Evolutionary conservation across 495 filamentous ascomycete species (phyloP), one percentile per base, ranked within the genome.

Genomic region (Xylaria bambusicola): DNA sequence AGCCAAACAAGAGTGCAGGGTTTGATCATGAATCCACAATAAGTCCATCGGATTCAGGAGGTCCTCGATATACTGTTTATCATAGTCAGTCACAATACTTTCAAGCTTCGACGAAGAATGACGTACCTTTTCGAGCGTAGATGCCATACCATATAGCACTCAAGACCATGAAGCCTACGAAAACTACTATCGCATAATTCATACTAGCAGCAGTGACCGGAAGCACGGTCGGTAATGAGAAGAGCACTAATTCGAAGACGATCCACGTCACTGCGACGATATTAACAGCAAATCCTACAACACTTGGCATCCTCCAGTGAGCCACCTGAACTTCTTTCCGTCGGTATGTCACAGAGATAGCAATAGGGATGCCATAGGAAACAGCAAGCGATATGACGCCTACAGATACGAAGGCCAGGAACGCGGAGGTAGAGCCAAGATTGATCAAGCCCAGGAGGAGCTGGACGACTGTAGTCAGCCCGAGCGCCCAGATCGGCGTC

Each of bases 101-200:
- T 6, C 13, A n/a, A n/a, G 26, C 17, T 46, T 21, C 24, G 17
- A 44, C 10, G 18, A 27, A 46, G 17, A 3, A 0, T 42, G n/a
- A 53, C 62, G 61, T 41, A 67, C 67, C 67, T 55, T 67, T 70
- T 18, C 62, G 54, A 55, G 67, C 67, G 26, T 67, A 77, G 40
- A 68, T 63, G 10, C 63, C 62, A 66, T 80, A 80, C 75, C 75
- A 80, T 40, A 63, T 55, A 6, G 64, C 63, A 15, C 75, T 79
- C 24, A 86, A 69, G 12, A 72, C 71, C 47, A 85, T 77, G 55
- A 88, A 87, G 2, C 82, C 86, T 20, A 84, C 80, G 27, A 80
- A 74, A 2, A 86, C 85, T 0, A 87, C 86, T 6, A 83, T 81
- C 1, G 86, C 86, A 63, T 88, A 88, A 66, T 87, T 86, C 62